Percentiles rank a stretch among this genome's conserved stretches.
These are phyloP conservation scores for Mortierella hygrophila DNA, from an alignment of 192 early-diverging fungal genomes.

Conservation along the genomic window DNA sequence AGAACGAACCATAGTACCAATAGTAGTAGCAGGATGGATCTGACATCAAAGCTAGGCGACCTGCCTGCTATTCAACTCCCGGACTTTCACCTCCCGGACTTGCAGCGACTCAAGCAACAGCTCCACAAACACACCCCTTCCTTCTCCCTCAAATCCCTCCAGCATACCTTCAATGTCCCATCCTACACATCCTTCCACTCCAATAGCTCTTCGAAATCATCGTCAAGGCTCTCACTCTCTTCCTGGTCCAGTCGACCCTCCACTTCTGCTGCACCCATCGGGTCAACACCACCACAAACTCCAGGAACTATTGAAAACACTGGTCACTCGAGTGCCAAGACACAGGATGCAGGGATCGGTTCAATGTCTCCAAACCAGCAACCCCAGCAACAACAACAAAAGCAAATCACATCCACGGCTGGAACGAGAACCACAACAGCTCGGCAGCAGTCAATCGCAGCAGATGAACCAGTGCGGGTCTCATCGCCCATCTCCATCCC, in stretches of 20 bases:
- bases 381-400: neutral
- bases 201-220: slow-evolving; percentile 10
- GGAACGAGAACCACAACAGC: neutral
- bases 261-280: neutral
- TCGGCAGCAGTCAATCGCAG: neutral
- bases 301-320: slow-evolving; percentile 11
- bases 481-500: slow-evolving; percentile 43
- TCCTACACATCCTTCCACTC: slow-evolving; percentile 34
- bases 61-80: slow-evolving; percentile 36
- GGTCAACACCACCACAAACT: neutral
- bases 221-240: slow-evolving; percentile 6
- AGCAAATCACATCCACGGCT: neutral
- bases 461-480: neutral
- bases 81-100: slow-evolving; percentile 49
- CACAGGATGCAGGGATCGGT: neutral
- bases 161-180: slow-evolving; percentile 41
- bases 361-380: neutral
- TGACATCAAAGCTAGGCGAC: slow-evolving; percentile 18
- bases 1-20: neutral
- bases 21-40: slow-evolving; percentile 16
- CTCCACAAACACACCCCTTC: slow-evolving; percentile 52
- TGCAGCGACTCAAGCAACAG: slow-evolving; percentile 43
- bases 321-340: neutral
- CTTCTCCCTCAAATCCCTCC: slow-evolving; percentile 48
- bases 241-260: neutral